Percentiles rank a stretch among this genome's conserved stretches.
Evolutionary conservation across 768 basidiomycete species (phyloP).

Genomic region (Leccinum uliginosum): DNA sequence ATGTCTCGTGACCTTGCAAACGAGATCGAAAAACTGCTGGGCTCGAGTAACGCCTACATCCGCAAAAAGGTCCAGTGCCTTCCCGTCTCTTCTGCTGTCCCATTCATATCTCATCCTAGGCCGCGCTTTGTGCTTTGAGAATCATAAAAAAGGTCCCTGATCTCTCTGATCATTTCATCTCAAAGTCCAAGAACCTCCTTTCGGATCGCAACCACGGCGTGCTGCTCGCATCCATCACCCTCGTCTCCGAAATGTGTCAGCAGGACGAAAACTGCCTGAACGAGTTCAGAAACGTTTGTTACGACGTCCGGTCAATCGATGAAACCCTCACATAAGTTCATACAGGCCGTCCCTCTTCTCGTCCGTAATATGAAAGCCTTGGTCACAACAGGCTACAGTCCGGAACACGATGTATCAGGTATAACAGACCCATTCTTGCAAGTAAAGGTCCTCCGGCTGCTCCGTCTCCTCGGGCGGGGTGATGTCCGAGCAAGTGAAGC

Average conservation of each 20-base stretch:
- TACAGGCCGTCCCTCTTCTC: slow-evolving; percentile 84
- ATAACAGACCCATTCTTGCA: slow-evolving; percentile 97
- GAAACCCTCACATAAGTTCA: slow-evolving; percentile 6
- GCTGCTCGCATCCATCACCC: slow-evolving; percentile 87
- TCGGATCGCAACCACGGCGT: slow-evolving; percentile 98
- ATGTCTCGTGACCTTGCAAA: slow-evolving; percentile 98
- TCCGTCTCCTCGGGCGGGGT: slow-evolving; percentile 83
- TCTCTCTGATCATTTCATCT: slow-evolving; percentile 85
- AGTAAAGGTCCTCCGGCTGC: slow-evolving; percentile 85
- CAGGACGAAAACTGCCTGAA: slow-evolving; percentile 66
- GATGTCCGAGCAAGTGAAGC: slow-evolving; percentile 86
- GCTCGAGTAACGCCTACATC: slow-evolving; percentile 97
- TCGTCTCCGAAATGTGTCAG: slow-evolving; percentile 93
- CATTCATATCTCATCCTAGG: slow-evolving; percentile 42
- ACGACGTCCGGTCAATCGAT: slow-evolving; percentile 5
- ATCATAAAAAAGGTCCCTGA: slow-evolving; percentile 97
- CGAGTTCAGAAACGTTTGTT: slow-evolving; percentile 84
- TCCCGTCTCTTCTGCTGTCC: not conserved
- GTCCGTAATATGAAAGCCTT: slow-evolving; percentile 94
- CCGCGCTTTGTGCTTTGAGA: slow-evolving; percentile 90
- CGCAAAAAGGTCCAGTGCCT: slow-evolving; percentile 78
- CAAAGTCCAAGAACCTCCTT: slow-evolving; percentile 85
- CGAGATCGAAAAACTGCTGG: slow-evolving; percentile 95
- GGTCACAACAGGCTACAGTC: slow-evolving; percentile 94
- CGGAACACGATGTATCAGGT: slow-evolving; percentile 98